phyloP scores from a whole-genome alignment of 441 rosid genomes.

The Corymbia calophylla region DNA sequence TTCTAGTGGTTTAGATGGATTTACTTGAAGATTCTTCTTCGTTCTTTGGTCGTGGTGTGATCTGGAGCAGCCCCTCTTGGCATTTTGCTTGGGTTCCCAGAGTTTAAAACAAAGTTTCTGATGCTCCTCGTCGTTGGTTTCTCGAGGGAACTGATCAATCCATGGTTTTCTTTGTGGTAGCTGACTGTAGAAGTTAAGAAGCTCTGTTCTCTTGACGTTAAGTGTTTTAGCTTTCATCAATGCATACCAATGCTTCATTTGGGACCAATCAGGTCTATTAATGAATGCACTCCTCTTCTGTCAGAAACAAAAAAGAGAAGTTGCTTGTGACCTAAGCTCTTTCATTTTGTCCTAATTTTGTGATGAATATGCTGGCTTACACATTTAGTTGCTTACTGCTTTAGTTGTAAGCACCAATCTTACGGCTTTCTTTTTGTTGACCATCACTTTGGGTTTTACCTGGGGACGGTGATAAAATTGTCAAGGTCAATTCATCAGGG shows the following conservation, averaged over 20 bases:
- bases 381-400: neutral
- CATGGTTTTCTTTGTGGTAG: neutral
- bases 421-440: neutral
- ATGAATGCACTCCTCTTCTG: neutral
- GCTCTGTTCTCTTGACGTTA: neutral
- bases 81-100: neutral
- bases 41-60: neutral
- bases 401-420: neutral
- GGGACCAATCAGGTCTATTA: neutral
- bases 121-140: neutral
- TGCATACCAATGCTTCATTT: neutral
- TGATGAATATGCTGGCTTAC: neutral
- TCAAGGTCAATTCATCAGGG: neutral
- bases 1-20: neutral
- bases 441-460: neutral
- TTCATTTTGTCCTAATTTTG: neutral
- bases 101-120: neutral
- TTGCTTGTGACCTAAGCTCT: neutral
- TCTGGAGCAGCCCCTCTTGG: neutral
- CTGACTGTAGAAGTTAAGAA: neutral
- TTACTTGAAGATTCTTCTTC: neutral
- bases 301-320: neutral
- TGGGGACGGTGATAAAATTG: neutral
- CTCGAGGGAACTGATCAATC: neutral
- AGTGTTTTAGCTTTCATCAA: neutral